These are phyloP conservation scores for Saccharomycopsis sp. DNA, from an alignment of 805 yeast species.

Conservation along the genomic window DNA sequence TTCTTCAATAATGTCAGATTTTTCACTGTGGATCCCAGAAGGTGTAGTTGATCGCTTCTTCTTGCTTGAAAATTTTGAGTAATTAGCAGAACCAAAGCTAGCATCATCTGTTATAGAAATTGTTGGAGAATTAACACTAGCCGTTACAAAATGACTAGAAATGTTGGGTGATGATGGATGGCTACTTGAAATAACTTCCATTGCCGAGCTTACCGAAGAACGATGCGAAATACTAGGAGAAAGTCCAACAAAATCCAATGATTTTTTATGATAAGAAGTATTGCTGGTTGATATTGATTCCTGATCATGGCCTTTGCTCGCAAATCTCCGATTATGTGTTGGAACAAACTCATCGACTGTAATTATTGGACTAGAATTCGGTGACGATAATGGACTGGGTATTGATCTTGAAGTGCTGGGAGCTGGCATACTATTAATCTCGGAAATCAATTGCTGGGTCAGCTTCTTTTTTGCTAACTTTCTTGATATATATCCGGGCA, in stretches of 20 bases:
- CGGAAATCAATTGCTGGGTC: not conserved
- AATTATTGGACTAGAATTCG: not conserved
- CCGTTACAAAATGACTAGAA: too few species aligned
- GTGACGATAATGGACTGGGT: not conserved
- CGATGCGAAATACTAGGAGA: slow-evolving; percentile 6
- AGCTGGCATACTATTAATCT: not conserved
- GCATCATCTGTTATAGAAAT: too few species aligned
- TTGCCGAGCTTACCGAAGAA: slow-evolving; percentile 9
- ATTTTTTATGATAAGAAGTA: slow-evolving; percentile 7
- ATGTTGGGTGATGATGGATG: too few species aligned
- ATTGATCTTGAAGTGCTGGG: not conserved
- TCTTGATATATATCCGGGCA: not conserved
- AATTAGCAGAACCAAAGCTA: too few species aligned
- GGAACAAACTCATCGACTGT: slow-evolving; percentile 6
- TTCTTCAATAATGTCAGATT: too few species aligned
- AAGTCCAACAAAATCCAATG: slow-evolving; percentile 6
- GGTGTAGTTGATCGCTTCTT: too few species aligned
- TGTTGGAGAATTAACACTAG: too few species aligned
- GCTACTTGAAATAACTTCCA: too few species aligned
- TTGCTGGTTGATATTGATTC: not conserved
- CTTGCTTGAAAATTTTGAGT: too few species aligned
- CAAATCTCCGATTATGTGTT: not conserved
- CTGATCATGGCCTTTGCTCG: not conserved
- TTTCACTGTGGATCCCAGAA: too few species aligned
- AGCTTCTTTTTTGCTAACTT: not conserved